Base-by-base conservation (phyloP, 805 yeast species). In the Cyberlindnera xylosilytica region DNA sequence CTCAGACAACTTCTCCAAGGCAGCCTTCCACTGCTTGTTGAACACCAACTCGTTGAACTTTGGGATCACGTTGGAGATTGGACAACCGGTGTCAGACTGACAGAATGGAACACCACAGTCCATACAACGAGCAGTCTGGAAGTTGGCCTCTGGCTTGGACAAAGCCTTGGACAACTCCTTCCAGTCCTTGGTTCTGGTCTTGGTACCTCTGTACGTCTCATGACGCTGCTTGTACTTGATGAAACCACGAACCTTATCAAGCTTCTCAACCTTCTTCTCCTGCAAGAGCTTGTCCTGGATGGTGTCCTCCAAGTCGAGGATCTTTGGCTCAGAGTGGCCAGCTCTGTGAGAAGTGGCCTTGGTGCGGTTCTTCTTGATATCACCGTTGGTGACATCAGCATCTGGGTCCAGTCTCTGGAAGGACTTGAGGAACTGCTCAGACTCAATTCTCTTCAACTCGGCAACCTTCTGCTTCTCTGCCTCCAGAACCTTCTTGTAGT, bases 71-170 rank as follows among this genome's bases (percentile, higher is more conserved):
- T 91, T 91, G 41, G 97, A 89, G 53, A 91, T 85, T 41, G 99
- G 99, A 72, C 99, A 91, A 46, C 99, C 99, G 34, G 96, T 86
- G 65, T 91, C 98, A 36, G 96, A 84, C 60, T 91, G 95, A 74
- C 99, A 91, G 79, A 91, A 91, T 45, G 99, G 99, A 56, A 93
- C 95, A 73, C 99, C 99, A 74, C 99, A 91, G 69, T 91, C 98
- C 96, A 93, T 91, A 76, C 99, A 91, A 67, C 99, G 81, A 13
- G 98, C 97, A 45, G 98, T 87, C 72, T 91, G 97, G 63, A 76
- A 78, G 63, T 81, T 78, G 59, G 91, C 82, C 53, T 93, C 98
- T 39, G 85, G 89, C 66, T 87, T 85, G 44, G 88, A 72, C 55
- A 91, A 73, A 42, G 96, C 79, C 12, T 79, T 68, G 11, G 95